Conservation (phyloP, 192 early-diverging fungal genomes). For the Phlyctochytrium arcticum region DNA sequence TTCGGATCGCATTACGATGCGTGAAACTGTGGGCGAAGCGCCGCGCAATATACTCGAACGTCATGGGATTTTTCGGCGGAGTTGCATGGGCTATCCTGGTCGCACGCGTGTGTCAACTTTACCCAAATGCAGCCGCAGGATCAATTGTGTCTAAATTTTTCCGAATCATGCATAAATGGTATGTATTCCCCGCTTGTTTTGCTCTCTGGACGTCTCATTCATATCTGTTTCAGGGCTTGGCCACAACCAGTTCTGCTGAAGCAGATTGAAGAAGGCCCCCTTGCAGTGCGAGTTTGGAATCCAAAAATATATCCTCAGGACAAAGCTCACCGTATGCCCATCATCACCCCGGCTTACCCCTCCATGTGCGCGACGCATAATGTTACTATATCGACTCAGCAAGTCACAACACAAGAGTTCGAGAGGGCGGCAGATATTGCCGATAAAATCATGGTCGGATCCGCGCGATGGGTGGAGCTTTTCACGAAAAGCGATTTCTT, state of each 20-base stretch:
- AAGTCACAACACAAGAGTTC: conserved; percentile 82
- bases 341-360: conserved; percentile 98
- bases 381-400: conserved; percentile 80
- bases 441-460: conserved; percentile 72
- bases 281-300: conserved; percentile 92
- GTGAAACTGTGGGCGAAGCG: conserved; percentile 97
- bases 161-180: conserved; percentile 79
- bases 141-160: conserved; percentile 88
- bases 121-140: conserved; percentile 88
- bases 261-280: conserved; percentile 79
- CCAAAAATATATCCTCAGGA: conserved; percentile 81
- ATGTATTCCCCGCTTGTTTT: conserved; percentile 16
- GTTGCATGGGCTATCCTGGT: conserved; percentile 98
- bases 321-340: conserved; percentile 85
- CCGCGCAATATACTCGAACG: conserved; percentile 91
- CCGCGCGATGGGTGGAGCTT: conserved; percentile 72
- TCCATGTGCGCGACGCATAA: conserved; percentile 98
- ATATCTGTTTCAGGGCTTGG: conserved; percentile 61
- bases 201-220: not conserved
- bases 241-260: conserved; percentile 89
- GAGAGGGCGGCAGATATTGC: conserved; percentile 71
- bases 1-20: conserved; percentile 85
- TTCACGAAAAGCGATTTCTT: conserved; percentile 92
- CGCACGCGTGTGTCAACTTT: conserved; percentile 91
- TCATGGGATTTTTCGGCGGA: conserved; percentile 97